phyloP scores from a whole-genome alignment of 164 flowering plant species.

The Santalum album region DNA sequence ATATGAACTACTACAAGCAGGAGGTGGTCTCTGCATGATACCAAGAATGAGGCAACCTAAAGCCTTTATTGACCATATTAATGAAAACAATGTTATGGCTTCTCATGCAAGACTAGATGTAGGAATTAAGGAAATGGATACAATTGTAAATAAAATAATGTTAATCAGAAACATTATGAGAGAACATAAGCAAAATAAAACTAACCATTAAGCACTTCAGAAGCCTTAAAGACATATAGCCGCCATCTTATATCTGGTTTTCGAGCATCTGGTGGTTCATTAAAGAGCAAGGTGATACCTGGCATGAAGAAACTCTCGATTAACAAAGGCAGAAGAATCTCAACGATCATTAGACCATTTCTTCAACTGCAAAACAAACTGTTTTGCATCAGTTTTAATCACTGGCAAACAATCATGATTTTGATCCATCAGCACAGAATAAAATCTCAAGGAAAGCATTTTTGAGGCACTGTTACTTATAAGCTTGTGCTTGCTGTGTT shows the following conservation, averaged over 20 bases:
- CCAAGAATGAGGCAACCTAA: too few species aligned
- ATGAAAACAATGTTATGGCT: too few species aligned
- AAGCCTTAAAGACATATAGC: constrained; percentile 91
- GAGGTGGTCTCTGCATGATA: too few species aligned
- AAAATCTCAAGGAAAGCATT: neutral
- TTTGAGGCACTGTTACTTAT: neutral
- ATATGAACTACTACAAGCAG: too few species aligned
- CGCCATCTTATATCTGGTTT: constrained; percentile 91
- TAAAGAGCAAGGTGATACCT: constrained; percentile 90
- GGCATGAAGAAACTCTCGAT: constrained; percentile 19
- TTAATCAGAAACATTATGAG: neutral
- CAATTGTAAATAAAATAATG: neutral
- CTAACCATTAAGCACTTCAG: constrained; percentile 83
- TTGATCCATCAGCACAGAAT: neutral
- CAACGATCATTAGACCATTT: constrained; percentile 12
- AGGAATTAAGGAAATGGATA: too few species aligned
- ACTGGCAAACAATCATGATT: neutral
- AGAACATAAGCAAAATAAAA: neutral
- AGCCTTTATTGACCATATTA: too few species aligned
- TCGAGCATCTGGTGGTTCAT: constrained; percentile 87
- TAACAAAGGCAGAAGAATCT: constrained; percentile 16
- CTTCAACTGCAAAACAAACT: constrained; percentile 17
- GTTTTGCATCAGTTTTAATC: neutral
- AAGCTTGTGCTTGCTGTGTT: neutral
- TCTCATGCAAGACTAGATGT: too few species aligned